Conservation (phyloP, 371 early-diverging fungal species). For the Phascolomyces articulosus region DNA sequence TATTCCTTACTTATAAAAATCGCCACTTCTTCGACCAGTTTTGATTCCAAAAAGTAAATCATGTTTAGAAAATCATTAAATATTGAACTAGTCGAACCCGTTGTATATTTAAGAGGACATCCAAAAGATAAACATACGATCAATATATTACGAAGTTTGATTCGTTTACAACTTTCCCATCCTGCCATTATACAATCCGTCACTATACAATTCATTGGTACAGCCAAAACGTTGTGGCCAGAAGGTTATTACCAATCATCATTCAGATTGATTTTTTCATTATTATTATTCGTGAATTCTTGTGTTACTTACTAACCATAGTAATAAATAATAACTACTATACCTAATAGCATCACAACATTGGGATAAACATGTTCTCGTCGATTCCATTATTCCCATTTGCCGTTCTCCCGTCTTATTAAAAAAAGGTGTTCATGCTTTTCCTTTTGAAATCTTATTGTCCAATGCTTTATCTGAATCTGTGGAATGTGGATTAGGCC, state of each 20-base stretch:
- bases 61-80: constrained; percentile 44
- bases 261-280: neutral
- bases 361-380: constrained; percentile 43
- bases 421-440: constrained; percentile 34
- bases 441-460: constrained; percentile 45
- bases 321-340: neutral
- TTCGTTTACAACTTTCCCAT: constrained; percentile 28
- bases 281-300: neutral
- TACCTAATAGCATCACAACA: constrained; percentile 26
- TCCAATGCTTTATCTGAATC: constrained; percentile 49
- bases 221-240: constrained; percentile 48
- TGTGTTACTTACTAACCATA: neutral
- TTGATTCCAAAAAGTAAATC: neutral
- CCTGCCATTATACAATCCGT: constrained; percentile 28
- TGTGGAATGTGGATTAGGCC: constrained; percentile 45
- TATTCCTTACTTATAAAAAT: constrained; percentile 14
- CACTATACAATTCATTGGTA: constrained; percentile 39
- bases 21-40: neutral
- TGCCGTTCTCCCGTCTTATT: constrained; percentile 27
- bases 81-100: constrained; percentile 43
- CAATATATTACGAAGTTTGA: constrained; percentile 40
- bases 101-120: constrained; percentile 38
- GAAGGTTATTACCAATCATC: constrained; percentile 28
- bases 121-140: constrained; percentile 36
- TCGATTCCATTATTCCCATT: constrained; percentile 38